These are phyloP conservation scores for Penicillium sclerotiorum DNA, from an alignment of 2,329 filamentous ascomycete species.

Conservation along the genomic window DNA sequence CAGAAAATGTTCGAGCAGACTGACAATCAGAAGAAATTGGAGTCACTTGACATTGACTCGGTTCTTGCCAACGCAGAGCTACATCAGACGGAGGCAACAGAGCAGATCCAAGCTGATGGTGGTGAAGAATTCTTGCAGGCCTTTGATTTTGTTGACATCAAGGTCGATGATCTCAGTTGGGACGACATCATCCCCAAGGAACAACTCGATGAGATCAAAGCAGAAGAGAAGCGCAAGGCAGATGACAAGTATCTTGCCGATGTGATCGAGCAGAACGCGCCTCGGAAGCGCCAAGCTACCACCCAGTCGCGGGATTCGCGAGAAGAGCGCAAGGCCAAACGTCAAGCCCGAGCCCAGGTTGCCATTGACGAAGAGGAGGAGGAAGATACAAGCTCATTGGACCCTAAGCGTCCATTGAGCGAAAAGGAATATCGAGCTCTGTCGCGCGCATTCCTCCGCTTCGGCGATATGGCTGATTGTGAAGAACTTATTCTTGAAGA, in stretches of 20 bases:
- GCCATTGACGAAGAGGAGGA: constrained; percentile 69
- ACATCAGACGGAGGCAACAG: constrained; percentile 92
- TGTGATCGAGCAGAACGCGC: constrained; percentile 81
- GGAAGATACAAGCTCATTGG: constrained; percentile 60
- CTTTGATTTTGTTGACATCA: constrained; percentile 95
- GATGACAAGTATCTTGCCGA: constrained; percentile 81
- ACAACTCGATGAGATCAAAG: constrained; percentile 84
- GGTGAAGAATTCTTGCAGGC: constrained; percentile 92
- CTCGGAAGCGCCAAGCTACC: constrained; percentile 71
- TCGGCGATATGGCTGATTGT: constrained; percentile 85
- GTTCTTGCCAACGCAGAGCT: constrained; percentile 96
- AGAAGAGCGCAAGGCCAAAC: constrained; percentile 69
- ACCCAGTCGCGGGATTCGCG: constrained; percentile 55
- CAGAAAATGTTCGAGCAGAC: constrained; percentile 99
- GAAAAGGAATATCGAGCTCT: constrained; percentile 94
- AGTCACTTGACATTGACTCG: constrained; percentile 96
- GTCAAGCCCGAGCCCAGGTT: constrained; percentile 67
- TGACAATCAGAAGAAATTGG: constrained; percentile 92
- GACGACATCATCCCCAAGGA: constrained; percentile 97
- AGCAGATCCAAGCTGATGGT: constrained; percentile 91
- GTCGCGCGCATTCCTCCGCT: constrained; percentile 86
- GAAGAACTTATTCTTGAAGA: constrained; percentile 85
- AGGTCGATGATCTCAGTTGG: constrained; percentile 91
- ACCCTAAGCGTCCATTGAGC: constrained; percentile 85
- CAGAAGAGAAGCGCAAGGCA: constrained; percentile 80